Conservation (phyloP, 1,284 basidiomycete genomes). For the Tylopilus orsonianus region DNA sequence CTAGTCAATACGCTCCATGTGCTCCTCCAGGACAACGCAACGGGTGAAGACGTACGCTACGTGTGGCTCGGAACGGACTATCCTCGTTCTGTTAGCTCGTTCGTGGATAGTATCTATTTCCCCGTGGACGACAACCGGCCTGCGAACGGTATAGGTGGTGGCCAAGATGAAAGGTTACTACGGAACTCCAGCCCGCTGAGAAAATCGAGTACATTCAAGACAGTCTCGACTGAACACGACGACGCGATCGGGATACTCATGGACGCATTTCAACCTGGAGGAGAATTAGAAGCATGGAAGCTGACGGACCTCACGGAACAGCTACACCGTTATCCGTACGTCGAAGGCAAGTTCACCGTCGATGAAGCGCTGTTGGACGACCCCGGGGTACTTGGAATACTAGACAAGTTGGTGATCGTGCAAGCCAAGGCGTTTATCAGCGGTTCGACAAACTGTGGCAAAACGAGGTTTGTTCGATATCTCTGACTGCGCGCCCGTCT, state of each 20-base stretch:
- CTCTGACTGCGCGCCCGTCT: not conserved
- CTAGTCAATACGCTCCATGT: slow-evolving; percentile 42
- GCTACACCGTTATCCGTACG: slow-evolving; percentile 24
- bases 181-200: slow-evolving; percentile 7
- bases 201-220: slow-evolving; percentile 45
- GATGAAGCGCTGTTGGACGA: slow-evolving; percentile 41
- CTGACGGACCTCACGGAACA: slow-evolving; percentile 40
- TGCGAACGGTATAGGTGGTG: not conserved
- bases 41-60: slow-evolving; percentile 32
- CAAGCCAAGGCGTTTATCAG: slow-evolving; percentile 47
- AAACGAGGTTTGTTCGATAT: slow-evolving; percentile 35
- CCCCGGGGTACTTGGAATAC: slow-evolving; percentile 44
- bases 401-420: slow-evolving; percentile 49
- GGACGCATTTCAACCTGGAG: slow-evolving; percentile 40
- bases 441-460: slow-evolving; percentile 40
- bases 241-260: slow-evolving; percentile 42
- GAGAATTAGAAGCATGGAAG: slow-evolving; percentile 39
- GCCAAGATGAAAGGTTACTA: not conserved
- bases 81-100: slow-evolving; percentile 32
- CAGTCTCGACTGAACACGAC: slow-evolving; percentile 37
- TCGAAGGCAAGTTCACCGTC: slow-evolving; percentile 24
- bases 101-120: not conserved
- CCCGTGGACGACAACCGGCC: not conserved
- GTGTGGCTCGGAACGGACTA: slow-evolving; percentile 53
- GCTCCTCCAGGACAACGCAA: slow-evolving; percentile 34